Percentiles rank a stretch among this genome's conserved stretches.
Conservation (phyloP, 2,329 filamentous ascomycete species). For the Magnaporthiopsis incrustans region DNA sequence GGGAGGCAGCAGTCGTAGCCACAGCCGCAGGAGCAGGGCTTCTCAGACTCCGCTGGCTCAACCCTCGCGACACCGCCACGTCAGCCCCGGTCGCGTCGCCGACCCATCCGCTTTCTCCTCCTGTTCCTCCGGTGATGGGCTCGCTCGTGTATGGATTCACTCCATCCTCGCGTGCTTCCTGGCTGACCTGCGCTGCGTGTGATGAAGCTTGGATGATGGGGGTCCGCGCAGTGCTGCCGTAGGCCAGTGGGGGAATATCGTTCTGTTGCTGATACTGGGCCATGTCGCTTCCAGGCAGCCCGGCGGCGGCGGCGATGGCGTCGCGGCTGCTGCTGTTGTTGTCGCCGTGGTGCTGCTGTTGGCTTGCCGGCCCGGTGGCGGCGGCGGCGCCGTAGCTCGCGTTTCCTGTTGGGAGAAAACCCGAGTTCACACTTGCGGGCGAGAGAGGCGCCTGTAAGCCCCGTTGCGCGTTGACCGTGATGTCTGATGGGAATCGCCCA, state of each 20-base stretch:
- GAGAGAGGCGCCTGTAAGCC: constrained; percentile 68
- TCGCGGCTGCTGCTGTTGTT: constrained; percentile 24
- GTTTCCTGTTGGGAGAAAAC: constrained; percentile 21
- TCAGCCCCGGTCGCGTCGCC: background rate
- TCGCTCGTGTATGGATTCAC: constrained; percentile 50
- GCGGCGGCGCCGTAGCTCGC: background rate
- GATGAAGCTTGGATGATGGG: constrained; percentile 41
- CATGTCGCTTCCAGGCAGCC: constrained; percentile 38
- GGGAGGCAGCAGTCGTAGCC: background rate
- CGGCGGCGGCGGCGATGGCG: constrained; percentile 49
- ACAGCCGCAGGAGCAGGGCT: background rate
- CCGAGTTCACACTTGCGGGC: constrained; percentile 75
- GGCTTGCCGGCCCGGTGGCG: background rate
- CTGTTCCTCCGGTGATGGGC: constrained; percentile 19
- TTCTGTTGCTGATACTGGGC: constrained; percentile 27
- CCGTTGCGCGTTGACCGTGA: constrained; percentile 70
- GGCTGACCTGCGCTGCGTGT: constrained; percentile 40
- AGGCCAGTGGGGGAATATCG: constrained; percentile 20
- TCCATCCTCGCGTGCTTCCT: constrained; percentile 44
- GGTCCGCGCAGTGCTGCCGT: constrained; percentile 36
- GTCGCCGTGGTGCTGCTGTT: background rate
- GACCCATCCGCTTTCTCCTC: too few relatives aligned
- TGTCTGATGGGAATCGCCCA: constrained; percentile 93
- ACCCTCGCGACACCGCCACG: constrained; percentile 2
- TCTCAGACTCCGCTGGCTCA: background rate